Evolutionary conservation across 2,329 filamentous ascomycete genomes (phyloP).

Genomic region (Phymatotrichopsis omnivora): DNA sequence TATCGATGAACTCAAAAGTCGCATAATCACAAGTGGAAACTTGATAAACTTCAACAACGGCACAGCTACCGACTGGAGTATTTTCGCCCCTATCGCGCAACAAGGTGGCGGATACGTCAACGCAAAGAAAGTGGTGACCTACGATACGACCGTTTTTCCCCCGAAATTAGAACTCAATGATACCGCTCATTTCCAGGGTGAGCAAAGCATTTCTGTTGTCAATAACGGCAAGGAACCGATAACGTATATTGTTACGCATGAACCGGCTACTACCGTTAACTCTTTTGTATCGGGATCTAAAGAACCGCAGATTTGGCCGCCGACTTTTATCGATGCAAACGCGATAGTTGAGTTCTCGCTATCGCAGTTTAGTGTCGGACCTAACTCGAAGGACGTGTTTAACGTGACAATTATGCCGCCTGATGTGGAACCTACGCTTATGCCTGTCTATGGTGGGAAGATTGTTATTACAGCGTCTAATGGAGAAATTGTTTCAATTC

Average conservation of each 20-base stretch:
- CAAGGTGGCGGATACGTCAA: slow-evolving; percentile 52
- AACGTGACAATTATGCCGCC: slow-evolving; percentile 39
- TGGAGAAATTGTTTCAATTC: slow-evolving; percentile 38
- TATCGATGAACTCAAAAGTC: slow-evolving; percentile 39
- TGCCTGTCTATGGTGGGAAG: slow-evolving; percentile 42
- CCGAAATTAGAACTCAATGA: slow-evolving; percentile 56
- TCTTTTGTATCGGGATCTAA: slow-evolving; percentile 35
- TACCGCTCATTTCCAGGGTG: slow-evolving; percentile 45
- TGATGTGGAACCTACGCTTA: slow-evolving; percentile 35
- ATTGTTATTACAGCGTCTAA: slow-evolving; percentile 37
- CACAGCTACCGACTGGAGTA: slow-evolving; percentile 26
- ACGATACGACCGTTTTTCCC: slow-evolving; percentile 44
- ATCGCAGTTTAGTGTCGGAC: slow-evolving; percentile 32
- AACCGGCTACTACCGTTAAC: slow-evolving; percentile 45
- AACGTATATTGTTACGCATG: slow-evolving; percentile 45
- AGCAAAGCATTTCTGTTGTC: slow-evolving; percentile 45
- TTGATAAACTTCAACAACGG: slow-evolving; percentile 39
- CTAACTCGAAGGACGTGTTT: slow-evolving; percentile 31
- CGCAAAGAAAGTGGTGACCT: slow-evolving; percentile 49
- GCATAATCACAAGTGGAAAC: slow-evolving; percentile 43
- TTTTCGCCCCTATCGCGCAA: slow-evolving; percentile 45
- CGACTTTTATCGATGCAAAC: slow-evolving; percentile 25
- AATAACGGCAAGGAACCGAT: slow-evolving; percentile 44
- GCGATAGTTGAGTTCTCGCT: slow-evolving; percentile 23
- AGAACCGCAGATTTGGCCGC: slow-evolving; percentile 26